These are phyloP conservation scores for Leptographium procerum DNA, from an alignment of 2,329 filamentous ascomycete genomes.

Conservation along the genomic window DNA sequence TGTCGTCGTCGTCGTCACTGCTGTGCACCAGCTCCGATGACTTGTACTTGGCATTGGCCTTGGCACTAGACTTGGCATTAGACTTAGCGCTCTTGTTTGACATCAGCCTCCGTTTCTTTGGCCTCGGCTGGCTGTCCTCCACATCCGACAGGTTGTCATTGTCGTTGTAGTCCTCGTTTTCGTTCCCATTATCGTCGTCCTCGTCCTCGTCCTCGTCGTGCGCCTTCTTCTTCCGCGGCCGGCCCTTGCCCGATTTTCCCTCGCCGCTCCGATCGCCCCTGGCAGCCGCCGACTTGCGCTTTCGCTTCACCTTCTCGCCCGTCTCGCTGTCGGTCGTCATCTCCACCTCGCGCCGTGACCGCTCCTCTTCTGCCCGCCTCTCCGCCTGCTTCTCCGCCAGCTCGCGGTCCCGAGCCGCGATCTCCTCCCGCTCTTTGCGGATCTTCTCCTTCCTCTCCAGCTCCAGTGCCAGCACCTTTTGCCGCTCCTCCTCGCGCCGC, in stretches of 20 bases:
- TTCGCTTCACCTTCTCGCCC: slow-evolving; percentile 68
- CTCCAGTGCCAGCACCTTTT: slow-evolving; percentile 55
- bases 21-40: slow-evolving; percentile 74
- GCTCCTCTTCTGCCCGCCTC: slow-evolving; percentile 59
- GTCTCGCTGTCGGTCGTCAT: slow-evolving; percentile 73
- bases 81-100: slow-evolving; percentile 19
- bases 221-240: slow-evolving; percentile 31
- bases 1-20: slow-evolving; percentile 44
- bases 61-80: slow-evolving; percentile 45
- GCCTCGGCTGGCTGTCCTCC: slow-evolving; percentile 34
- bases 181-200: slow-evolving; percentile 29
- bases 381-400: slow-evolving; percentile 63
- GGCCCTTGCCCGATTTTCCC: neutral
- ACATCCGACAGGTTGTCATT: slow-evolving; percentile 21
- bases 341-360: slow-evolving; percentile 59
- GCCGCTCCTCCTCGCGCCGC: slow-evolving; percentile 65
- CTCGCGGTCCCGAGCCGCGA: slow-evolving; percentile 63
- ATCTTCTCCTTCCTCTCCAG: slow-evolving; percentile 69
- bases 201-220: slow-evolving; percentile 36
- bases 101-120: slow-evolving; percentile 49
- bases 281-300: slow-evolving; percentile 43
- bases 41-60: slow-evolving; percentile 60
- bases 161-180: slow-evolving; percentile 25
- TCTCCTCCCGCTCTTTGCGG: slow-evolving; percentile 71
- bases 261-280: slow-evolving; percentile 16